Conservation (phyloP, 163 green algal species). For the Scenedesmus sp. region DNA sequence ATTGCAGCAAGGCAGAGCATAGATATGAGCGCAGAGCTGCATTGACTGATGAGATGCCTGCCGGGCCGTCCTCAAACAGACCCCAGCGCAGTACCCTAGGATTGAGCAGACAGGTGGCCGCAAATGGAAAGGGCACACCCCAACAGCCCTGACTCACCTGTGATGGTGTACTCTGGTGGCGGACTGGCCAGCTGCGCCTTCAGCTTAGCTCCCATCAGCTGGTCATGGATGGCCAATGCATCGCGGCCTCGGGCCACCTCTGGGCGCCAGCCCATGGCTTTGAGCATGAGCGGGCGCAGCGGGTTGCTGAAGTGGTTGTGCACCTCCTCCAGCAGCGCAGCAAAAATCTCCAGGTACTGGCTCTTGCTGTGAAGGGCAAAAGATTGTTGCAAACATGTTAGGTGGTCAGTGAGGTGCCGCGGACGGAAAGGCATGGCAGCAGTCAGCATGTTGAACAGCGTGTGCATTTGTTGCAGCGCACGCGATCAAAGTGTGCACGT, state of each 20-base stretch:
- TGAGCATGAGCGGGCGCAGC: not conserved
- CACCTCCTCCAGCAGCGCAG: not conserved
- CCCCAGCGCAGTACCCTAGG: too few relatives aligned
- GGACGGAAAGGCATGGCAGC: not conserved
- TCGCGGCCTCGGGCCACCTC: not conserved
- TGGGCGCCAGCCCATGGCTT: not conserved
- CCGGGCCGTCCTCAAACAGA: too few relatives aligned
- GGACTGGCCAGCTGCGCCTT: not conserved
- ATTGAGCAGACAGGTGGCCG: too few relatives aligned
- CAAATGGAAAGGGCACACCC: too few relatives aligned
- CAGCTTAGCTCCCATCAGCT: not conserved
- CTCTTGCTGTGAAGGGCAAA: not conserved
- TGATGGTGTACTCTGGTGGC: slow-evolving; percentile 43
- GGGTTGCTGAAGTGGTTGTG: not conserved
- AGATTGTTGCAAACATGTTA: not conserved
- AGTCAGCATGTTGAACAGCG: too few relatives aligned
- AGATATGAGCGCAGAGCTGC: too few relatives aligned
- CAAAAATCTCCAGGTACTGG: not conserved
- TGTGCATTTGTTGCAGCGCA: too few relatives aligned
- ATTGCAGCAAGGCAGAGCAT: too few relatives aligned
- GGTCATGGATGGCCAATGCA: slow-evolving; percentile 13
- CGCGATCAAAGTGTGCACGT: too few relatives aligned
- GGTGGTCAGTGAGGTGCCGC: not conserved
- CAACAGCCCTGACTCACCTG: not conserved
- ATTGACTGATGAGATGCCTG: too few relatives aligned